Evolutionary conservation across 148 eudicot genomes (phyloP), one percentile per base, ranked within the genome.

Genomic region (Euryodendron excelsum): DNA sequence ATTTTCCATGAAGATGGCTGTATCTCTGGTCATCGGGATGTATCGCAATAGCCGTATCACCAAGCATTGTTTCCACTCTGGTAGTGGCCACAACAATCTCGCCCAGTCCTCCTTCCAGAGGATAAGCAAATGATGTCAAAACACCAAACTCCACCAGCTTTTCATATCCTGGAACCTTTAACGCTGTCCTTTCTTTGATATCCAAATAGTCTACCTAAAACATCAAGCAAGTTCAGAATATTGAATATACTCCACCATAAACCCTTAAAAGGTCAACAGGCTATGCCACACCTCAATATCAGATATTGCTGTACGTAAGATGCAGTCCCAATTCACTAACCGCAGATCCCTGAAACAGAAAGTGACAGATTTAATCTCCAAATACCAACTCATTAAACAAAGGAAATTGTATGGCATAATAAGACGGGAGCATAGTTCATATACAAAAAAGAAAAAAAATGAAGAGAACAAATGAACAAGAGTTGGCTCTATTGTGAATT

Each of bases 71-170:
- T 80, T 93, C 99, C 77, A 96, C 90, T 84, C 99, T 85, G 48
- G 99, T 96, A 69, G 99, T 96, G 67, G 98, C 99, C 79, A 96
- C 99, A 66, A 96, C 90, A 86, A 96, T 87, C 77, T 96, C 98
- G 52, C 90, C 94, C 53, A 87, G 80, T 36, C 82, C 89, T 52
- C 87, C 97, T 82, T 93, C 97, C 48, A 96, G 64, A 67, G 91
- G 97, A 80, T 96, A 96, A 23, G 99, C 99, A 85, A 96, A 96
- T 69, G 94, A 90, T 50, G 97, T 90, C 80, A 96, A 80, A 72
- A 93, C 92, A 65, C 99, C 98, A 82, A 96, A 93, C 84, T 91
- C 98, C 30, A 93, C 95, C 0, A 79, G 88, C 44, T 83, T 85
- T 73, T 90, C 85, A 80, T 90, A 91, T 50, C 92, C 96, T 78